Evolutionary conservation across 148 eudicot genomes (phyloP).

Genomic region (Rhododendron simsii): DNA sequence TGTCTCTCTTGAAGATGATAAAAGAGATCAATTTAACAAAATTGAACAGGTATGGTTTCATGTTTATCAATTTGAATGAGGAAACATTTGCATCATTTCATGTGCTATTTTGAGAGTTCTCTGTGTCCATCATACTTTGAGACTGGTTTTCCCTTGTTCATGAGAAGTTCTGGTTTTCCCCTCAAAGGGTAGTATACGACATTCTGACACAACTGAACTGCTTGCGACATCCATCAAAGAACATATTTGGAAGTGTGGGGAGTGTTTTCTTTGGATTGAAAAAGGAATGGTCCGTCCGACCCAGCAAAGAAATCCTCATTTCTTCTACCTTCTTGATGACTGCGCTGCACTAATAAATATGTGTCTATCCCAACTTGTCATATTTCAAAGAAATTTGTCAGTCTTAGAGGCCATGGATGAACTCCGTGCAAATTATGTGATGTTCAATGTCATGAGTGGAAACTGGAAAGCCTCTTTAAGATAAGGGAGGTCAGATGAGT

Average conservation of each 20-base stretch:
- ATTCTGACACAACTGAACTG: background rate
- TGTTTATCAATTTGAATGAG: background rate
- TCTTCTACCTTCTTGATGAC: background rate
- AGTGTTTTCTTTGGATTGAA: background rate
- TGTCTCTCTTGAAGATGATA: slow-evolving; percentile 87
- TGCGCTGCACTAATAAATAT: background rate
- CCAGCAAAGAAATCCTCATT: background rate
- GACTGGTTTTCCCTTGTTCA: background rate
- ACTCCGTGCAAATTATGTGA: background rate
- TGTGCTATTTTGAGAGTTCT: background rate
- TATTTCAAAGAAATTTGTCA: background rate
- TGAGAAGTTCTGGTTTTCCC: background rate
- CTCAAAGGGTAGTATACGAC: background rate
- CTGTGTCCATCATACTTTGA: background rate
- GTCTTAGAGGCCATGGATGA: background rate
- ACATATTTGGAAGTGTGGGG: background rate
- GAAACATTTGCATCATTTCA: slow-evolving; percentile 34
- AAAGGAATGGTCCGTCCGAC: background rate
- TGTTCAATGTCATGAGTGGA: background rate
- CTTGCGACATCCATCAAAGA: background rate
- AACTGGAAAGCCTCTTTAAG: background rate
- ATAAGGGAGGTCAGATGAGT: background rate
- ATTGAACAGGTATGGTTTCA: slow-evolving; percentile 69
- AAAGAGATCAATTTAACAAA: slow-evolving; percentile 79
- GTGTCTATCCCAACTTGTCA: background rate